Conservation (phyloP, 306 rosid species). For the Boehmeria nivea region DNA sequence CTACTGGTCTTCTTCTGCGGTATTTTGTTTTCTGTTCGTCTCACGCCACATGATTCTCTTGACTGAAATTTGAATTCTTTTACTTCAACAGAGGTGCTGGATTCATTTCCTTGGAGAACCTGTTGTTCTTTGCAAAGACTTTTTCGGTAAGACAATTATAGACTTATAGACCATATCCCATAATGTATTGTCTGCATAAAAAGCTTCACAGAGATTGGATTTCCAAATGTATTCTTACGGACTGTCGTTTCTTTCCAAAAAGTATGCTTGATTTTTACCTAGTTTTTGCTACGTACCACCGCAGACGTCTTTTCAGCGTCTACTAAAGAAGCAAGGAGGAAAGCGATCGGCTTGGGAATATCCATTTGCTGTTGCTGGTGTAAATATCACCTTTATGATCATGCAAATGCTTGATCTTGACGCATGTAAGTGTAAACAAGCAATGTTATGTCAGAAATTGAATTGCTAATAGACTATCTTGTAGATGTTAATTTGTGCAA, state of each 20-base stretch:
- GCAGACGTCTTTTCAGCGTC: slow-evolving; percentile 63
- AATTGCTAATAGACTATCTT: background rate
- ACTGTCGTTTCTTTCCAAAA: too few relatives aligned
- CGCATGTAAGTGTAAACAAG: slow-evolving; percentile 39
- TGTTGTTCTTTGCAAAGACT: slow-evolving; percentile 77
- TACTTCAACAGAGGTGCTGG: slow-evolving; percentile 66
- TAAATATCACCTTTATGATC: slow-evolving; percentile 83
- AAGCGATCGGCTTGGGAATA: slow-evolving; percentile 69
- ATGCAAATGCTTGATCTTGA: slow-evolving; percentile 92
- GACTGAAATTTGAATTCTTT: too few relatives aligned
- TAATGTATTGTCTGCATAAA: too few relatives aligned
- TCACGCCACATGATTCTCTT: too few relatives aligned
- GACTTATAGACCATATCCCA: background rate
- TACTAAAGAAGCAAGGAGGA: slow-evolving; percentile 71
- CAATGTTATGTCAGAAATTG: background rate
- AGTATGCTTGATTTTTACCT: background rate
- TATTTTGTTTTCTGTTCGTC: background rate
- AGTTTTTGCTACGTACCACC: slow-evolving; percentile 7
- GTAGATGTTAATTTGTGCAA: background rate
- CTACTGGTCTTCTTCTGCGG: slow-evolving; percentile 9
- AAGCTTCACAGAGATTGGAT: too few relatives aligned
- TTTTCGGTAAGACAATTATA: slow-evolving; percentile 47
- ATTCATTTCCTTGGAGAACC: slow-evolving; percentile 90
- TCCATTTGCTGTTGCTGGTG: slow-evolving; percentile 88
- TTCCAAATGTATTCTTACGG: too few relatives aligned